Conservation (phyloP, 2,329 filamentous ascomycete species). For the Penicillium sp. region DNA sequence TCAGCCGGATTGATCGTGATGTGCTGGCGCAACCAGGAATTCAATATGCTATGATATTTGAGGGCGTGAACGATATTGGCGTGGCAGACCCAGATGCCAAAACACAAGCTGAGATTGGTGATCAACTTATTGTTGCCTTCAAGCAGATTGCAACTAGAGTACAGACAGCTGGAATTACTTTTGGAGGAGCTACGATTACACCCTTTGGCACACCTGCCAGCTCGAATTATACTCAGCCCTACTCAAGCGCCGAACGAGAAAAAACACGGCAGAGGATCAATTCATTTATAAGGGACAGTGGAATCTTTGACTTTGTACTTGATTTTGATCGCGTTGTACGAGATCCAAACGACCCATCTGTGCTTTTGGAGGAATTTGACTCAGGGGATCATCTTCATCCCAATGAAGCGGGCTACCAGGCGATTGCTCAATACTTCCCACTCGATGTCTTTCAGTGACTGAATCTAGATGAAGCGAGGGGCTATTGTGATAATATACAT, state of each 20-base stretch:
- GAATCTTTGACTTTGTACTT: slow-evolving; percentile 62
- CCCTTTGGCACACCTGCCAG: slow-evolving; percentile 56
- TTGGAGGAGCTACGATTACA: slow-evolving; percentile 69
- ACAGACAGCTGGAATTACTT: slow-evolving; percentile 58
- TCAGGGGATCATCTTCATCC: slow-evolving; percentile 70
- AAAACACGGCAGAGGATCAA: slow-evolving; percentile 63
- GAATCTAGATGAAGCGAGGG: background rate
- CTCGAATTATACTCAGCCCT: slow-evolving; percentile 51
- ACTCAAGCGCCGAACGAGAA: slow-evolving; percentile 60
- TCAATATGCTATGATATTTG: slow-evolving; percentile 67
- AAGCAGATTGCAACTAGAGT: slow-evolving; percentile 61
- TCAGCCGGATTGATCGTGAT: slow-evolving; percentile 67
- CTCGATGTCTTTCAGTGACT: slow-evolving; percentile 53
- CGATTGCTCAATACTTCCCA: slow-evolving; percentile 63
- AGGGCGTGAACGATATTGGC: slow-evolving; percentile 73
- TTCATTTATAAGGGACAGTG: slow-evolving; percentile 61
- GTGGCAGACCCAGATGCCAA: slow-evolving; percentile 48
- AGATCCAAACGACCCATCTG: slow-evolving; percentile 54
- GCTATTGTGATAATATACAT: background rate
- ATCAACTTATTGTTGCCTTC: slow-evolving; percentile 61
- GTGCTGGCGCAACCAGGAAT: slow-evolving; percentile 62
- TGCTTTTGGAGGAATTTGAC: slow-evolving; percentile 58
- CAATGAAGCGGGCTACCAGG: slow-evolving; percentile 62
- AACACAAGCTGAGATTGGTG: slow-evolving; percentile 54
- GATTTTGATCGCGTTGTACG: slow-evolving; percentile 66